Conservation (phyloP, 164 flowering plant species). For the Vitis cinerea region DNA sequence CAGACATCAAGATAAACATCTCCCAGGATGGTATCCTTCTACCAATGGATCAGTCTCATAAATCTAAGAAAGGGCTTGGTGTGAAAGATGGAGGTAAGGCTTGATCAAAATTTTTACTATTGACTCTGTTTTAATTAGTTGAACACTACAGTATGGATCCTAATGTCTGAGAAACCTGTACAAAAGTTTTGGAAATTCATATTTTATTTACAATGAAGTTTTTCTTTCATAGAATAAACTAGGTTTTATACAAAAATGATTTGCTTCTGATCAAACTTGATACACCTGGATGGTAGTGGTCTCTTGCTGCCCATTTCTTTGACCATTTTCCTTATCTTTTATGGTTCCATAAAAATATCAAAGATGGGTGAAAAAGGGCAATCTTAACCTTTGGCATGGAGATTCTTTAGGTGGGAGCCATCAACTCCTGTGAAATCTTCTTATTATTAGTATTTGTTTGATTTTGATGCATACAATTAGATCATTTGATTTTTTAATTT, state of each 20-base stretch:
- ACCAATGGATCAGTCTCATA: slow-evolving; percentile 40
- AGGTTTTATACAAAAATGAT: background rate
- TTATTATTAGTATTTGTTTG: background rate
- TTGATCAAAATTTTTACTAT: background rate
- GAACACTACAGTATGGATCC: background rate
- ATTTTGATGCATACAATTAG: background rate
- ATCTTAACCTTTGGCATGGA: background rate
- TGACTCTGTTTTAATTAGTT: background rate
- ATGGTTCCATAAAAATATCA: background rate
- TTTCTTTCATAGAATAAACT: too few relatives aligned
- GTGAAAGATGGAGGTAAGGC: slow-evolving; percentile 50
- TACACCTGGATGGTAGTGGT: slow-evolving; percentile 2
- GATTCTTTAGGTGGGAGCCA: background rate
- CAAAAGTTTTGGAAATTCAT: background rate
- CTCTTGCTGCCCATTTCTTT: background rate
- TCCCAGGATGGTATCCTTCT: slow-evolving; percentile 68
- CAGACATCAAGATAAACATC: slow-evolving; percentile 46
- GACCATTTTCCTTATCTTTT: background rate
- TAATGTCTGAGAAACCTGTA: background rate
- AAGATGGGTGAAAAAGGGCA: background rate
- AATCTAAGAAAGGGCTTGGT: slow-evolving; percentile 39
- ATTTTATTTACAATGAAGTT: background rate
- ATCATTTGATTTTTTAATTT: background rate
- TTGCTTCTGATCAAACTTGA: background rate
- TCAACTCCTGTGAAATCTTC: background rate